These are phyloP conservation scores for Coelastrella sp. DNA, from an alignment of 139 green algal species.

Conservation along the genomic window DNA sequence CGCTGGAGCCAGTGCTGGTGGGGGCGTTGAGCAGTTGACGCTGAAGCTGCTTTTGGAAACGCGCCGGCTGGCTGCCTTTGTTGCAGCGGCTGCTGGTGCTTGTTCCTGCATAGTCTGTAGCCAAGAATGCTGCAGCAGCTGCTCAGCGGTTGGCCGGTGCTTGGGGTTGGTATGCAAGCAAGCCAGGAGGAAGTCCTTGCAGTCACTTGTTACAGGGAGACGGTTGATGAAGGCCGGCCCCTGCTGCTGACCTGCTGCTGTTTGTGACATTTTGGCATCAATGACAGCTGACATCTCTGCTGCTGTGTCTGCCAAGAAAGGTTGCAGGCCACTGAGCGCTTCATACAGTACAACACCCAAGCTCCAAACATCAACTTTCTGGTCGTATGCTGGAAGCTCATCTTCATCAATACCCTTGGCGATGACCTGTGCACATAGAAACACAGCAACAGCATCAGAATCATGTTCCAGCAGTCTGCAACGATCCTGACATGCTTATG, in stretches of 20 bases:
- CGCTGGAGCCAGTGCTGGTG: too few relatives aligned
- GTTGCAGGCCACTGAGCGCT: constrained; percentile 67
- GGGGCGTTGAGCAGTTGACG: too few relatives aligned
- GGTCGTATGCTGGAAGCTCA: constrained; percentile 72
- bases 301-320: constrained; percentile 67
- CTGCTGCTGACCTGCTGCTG: not conserved
- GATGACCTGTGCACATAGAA: constrained; percentile 57
- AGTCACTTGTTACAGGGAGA: not conserved
- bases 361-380: constrained; percentile 75
- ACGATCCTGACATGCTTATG: too few relatives aligned
- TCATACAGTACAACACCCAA: constrained; percentile 68
- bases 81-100: not conserved
- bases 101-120: constrained; percentile 44
- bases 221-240: constrained; percentile 37
- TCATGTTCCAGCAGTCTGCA: too few relatives aligned
- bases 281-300: constrained; percentile 52
- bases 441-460: constrained; percentile 1
- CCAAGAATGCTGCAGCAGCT: constrained; percentile 65
- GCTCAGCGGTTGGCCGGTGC: constrained; percentile 54
- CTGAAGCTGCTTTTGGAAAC: not conserved
- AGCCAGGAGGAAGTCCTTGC: constrained; percentile 47
- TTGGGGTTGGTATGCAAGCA: constrained; percentile 50
- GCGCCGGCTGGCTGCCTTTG: not conserved
- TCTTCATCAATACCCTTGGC: constrained; percentile 70
- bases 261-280: not conserved